A percentile compares a stretch with the other conserved stretches of the same genome.
Conservation (phyloP, 1,139 yeast species). For the Suhomyces atakaporum region DNA sequence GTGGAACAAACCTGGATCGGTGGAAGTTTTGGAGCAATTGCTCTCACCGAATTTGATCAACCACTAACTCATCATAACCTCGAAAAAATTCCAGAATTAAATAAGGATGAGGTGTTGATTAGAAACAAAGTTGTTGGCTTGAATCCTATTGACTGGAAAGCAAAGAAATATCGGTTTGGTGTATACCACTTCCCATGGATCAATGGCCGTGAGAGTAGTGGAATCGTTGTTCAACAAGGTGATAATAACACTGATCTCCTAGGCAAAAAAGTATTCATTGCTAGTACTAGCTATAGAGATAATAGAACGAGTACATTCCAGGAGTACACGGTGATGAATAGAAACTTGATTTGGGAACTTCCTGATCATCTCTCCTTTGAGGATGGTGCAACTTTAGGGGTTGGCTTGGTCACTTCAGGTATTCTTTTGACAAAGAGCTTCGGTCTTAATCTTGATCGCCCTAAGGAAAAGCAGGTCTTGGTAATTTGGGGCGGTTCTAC, state of each 20-base stretch:
- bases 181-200: constrained; percentile 52
- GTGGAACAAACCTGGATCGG: background rate
- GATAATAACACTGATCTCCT: constrained; percentile 32
- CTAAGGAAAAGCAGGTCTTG: constrained; percentile 4
- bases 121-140: constrained; percentile 44
- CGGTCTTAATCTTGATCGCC: constrained; percentile 16
- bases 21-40: background rate
- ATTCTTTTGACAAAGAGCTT: constrained; percentile 37
- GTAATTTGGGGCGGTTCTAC: constrained; percentile 54
- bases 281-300: constrained; percentile 50
- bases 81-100: constrained; percentile 17
- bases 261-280: constrained; percentile 42
- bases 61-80: constrained; percentile 1
- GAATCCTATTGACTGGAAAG: constrained; percentile 55
- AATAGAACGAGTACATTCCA: constrained; percentile 51
- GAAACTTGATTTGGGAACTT: constrained; percentile 45
- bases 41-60: constrained; percentile 1
- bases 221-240: constrained; percentile 38
- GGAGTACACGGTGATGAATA: constrained; percentile 44
- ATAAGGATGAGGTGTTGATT: constrained; percentile 38
- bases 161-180: constrained; percentile 50
- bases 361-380: constrained; percentile 33
- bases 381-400: constrained; percentile 50
- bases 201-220: constrained; percentile 51
- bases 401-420: constrained; percentile 50